Evolutionary conservation across 108 stramenopile genomes (phyloP).

Genomic region (Nannochloropsis gaditana): DNA sequence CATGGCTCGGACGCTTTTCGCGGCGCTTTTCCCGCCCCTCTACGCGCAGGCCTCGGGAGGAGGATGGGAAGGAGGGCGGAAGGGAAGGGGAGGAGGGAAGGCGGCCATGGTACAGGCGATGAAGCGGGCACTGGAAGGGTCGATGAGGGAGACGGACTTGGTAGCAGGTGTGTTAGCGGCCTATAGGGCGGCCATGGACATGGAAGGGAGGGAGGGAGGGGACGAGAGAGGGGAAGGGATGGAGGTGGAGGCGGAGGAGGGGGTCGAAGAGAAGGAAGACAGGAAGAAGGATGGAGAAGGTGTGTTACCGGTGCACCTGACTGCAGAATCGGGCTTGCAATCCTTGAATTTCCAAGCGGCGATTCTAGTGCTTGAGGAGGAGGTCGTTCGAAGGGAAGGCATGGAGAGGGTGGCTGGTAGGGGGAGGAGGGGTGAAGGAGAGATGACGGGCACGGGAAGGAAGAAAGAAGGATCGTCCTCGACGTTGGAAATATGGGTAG

Average conservation of each 20-base stretch:
- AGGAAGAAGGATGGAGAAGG: neutral
- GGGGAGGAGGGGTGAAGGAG: neutral
- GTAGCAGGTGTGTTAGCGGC: neutral
- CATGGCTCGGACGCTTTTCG: constrained; percentile 41
- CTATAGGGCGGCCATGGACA: neutral
- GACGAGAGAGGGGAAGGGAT: neutral
- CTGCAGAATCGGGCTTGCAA: neutral
- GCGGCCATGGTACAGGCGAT: neutral
- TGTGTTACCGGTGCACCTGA: neutral
- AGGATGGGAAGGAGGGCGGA: neutral
- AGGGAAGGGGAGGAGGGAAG: neutral
- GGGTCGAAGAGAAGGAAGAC: neutral
- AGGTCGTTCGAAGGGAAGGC: constrained; percentile 5
- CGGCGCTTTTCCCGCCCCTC: constrained; percentile 31
- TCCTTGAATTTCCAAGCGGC: constrained; percentile 26
- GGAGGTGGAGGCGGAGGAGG: neutral
- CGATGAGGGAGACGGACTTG: neutral
- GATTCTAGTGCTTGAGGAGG: constrained; percentile 25
- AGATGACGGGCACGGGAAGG: neutral
- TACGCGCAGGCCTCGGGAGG: neutral
- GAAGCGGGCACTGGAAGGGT: neutral
- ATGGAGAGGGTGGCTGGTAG: neutral
- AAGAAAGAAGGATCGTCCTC: neutral
- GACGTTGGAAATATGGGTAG: constrained; percentile 38
- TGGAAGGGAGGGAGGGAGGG: neutral